phyloP scores from a whole-genome alignment of 75 land plant genomes.

The Isoetes taiwanensis region DNA sequence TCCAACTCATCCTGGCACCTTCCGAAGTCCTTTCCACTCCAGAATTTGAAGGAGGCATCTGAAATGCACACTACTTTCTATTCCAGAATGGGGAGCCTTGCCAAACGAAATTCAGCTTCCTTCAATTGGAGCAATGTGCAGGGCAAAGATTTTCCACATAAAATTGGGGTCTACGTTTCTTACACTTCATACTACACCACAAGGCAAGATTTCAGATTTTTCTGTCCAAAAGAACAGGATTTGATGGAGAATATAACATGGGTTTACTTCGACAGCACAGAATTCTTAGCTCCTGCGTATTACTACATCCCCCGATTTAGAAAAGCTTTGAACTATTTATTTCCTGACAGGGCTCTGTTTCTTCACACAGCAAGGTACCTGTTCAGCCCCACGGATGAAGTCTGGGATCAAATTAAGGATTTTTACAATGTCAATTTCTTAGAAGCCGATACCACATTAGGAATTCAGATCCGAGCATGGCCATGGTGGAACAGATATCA shows the following conservation, averaged over 20 bases:
- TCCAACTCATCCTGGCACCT: no score
- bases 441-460: neutral
- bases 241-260: neutral
- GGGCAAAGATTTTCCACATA: no score
- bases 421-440: conserved; percentile 5
- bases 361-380: conserved; percentile 10
- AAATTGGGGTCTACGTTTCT: no score
- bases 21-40: no score
- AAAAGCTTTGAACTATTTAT: neutral
- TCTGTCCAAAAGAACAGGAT: conserved; percentile 11
- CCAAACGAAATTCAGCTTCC: no score
- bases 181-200: no score
- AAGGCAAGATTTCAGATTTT: conserved; percentile 10
- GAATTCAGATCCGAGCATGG: conserved; percentile 11
- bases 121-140: no score
- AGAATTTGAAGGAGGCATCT: no score
- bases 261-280: conserved; percentile 5
- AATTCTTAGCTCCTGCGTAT: conserved; percentile 7
- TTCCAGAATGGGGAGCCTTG: no score
- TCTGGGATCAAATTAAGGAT: conserved; percentile 7
- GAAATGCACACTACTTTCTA: no score
- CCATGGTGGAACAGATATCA: neutral
- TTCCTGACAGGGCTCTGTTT: conserved; percentile 12
- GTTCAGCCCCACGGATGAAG: conserved; percentile 1
- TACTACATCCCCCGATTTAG: conserved; percentile 10